Evolutionary conservation across 2,329 filamentous ascomycete species (phyloP).

Genomic region (Chaetomiaceae sp.): DNA sequence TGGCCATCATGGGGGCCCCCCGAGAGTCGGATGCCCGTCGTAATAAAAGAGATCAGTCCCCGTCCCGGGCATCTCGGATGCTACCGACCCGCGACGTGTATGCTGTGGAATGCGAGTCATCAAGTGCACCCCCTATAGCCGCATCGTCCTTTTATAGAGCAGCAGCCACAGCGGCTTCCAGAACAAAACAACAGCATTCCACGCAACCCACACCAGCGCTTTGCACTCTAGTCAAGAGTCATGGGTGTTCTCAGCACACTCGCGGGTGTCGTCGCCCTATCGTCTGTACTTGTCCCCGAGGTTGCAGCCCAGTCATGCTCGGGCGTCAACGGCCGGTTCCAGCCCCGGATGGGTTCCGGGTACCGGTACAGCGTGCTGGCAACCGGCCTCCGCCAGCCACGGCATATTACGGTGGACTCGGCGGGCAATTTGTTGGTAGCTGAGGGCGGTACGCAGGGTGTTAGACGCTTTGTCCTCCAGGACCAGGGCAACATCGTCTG

Average conservation of each 20-base stretch:
- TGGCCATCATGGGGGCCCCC: neutral
- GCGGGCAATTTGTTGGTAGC: constrained; percentile 24
- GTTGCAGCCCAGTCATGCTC: constrained; percentile 15
- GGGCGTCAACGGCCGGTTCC: constrained; percentile 18
- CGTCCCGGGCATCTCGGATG: neutral
- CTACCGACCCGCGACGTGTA: neutral
- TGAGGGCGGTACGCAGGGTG: constrained; percentile 17
- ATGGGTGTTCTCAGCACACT: constrained; percentile 10
- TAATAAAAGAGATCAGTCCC: constrained; percentile 2
- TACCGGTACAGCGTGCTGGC: constrained; percentile 22
- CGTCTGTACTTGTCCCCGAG: constrained; percentile 5
- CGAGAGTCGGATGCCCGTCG: neutral
- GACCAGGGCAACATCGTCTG: constrained; percentile 21
- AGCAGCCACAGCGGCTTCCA: too few relatives aligned
- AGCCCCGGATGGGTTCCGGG: constrained; percentile 22
- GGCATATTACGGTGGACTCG: constrained; percentile 23
- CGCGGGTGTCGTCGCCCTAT: constrained; percentile 2
- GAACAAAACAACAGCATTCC: too few relatives aligned
- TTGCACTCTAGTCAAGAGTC: neutral
- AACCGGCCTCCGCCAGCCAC: constrained; percentile 19
- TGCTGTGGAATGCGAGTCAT: neutral
- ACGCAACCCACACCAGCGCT: neutral
- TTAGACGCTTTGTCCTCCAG: constrained; percentile 18
- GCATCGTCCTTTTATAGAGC: neutral
- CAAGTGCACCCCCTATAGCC: neutral